Evolutionary conservation across 2,329 filamentous ascomycete species (phyloP).

Genomic region (Exophiala phaeomuriformis): DNA sequence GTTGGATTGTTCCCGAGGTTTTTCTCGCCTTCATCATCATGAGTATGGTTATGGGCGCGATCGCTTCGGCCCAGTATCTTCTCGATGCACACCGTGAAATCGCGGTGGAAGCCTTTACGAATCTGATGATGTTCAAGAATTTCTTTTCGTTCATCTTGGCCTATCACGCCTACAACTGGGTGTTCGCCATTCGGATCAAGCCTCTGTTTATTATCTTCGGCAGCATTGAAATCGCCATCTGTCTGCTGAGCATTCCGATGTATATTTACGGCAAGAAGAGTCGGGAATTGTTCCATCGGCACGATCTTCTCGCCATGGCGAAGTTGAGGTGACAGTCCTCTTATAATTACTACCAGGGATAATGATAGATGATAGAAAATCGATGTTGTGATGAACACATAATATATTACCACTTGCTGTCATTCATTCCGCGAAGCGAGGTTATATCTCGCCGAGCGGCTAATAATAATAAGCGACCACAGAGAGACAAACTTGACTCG

Average conservation of each 20-base stretch:
- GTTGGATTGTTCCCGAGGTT: conserved; percentile 66
- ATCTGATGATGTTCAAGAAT: conserved; percentile 89
- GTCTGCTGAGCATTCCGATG: conserved; percentile 65
- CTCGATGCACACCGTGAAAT: conserved; percentile 90
- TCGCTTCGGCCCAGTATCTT: conserved; percentile 78
- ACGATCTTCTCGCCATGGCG: conserved; percentile 58
- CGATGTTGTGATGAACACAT: background rate
- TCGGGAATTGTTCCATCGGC: conserved; percentile 65
- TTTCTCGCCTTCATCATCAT: conserved; percentile 80
- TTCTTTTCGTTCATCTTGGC: conserved; percentile 83
- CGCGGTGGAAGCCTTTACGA: conserved; percentile 80
- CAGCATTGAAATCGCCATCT: conserved; percentile 70
- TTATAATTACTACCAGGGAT: background rate
- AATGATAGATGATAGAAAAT: background rate
- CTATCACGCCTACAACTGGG: conserved; percentile 77
- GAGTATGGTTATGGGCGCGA: conserved; percentile 87
- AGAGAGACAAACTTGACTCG: background rate
- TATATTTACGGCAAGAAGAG: conserved; percentile 73
- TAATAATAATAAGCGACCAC: background rate
- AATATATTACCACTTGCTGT: background rate
- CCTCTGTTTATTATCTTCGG: conserved; percentile 62
- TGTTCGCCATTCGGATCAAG: conserved; percentile 53
- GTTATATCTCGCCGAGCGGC: too few relatives aligned
- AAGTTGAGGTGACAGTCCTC: conserved; percentile 30
- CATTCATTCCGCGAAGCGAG: too few relatives aligned